Evolutionary conservation across 768 basidiomycete genomes (phyloP), one percentile per base, ranked within the genome.

Genomic region (Lactifluus piperatus): DNA sequence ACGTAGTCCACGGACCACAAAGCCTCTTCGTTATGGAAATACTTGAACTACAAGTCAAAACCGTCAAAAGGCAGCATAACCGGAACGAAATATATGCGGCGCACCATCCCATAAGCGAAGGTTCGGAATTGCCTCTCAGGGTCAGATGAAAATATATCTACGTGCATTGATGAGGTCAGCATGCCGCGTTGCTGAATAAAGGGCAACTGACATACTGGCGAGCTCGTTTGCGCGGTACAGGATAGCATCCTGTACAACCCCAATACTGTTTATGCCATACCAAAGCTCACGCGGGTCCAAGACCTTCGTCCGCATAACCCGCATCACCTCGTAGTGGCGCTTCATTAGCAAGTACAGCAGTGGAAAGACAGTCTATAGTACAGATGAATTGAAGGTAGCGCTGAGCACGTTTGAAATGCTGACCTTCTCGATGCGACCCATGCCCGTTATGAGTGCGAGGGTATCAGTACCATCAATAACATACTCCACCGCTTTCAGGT

Each of bases 391-490:
- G 5, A 29, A 26, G 24, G 4, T 2, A 0, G 29, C 30, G 13
- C 5, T 13, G n/a, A 32, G 30, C 2, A 27, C 5, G 29, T 22
- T 22, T 1, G 6, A 11, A 7, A 3, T 13, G 27, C 58, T 37
- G 43, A 70, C 71, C 65, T 66, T 68, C 53, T 72, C 71, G 8
- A 70, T 62, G 11, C 68, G 60, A 1, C 67, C 68, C 5, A 60
- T 46, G 34, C 69, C 71, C 4, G 64, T 54, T 3, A 72, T 62
- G 2, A 71, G 63, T 4, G 57, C 34, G 2, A 72, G 51, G 0
- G 70, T 69, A 37, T 71, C 71, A 0, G 44, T 32, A 0, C 64
- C 68, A 43, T 71, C 71, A 32, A 72, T 69, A 22, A 62, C 44
- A 37, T 69, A 71, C 8, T 60, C 57, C 5, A 71, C 56, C 11